These are phyloP conservation scores for Globisporangium lucens DNA, from an alignment of 352 stramenopile species.

Conservation along the genomic window DNA sequence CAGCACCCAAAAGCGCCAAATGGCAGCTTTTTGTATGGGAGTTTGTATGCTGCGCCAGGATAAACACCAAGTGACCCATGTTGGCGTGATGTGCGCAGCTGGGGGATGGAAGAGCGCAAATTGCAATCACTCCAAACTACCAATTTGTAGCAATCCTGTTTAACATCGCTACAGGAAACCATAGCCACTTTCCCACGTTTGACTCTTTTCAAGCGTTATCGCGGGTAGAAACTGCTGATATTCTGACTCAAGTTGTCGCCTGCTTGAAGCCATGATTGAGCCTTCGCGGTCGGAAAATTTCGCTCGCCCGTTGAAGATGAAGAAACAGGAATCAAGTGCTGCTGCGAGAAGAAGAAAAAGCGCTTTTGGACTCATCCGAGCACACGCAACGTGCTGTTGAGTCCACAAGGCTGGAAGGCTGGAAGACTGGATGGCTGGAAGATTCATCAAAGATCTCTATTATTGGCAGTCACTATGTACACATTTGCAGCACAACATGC, in stretches of 20 bases:
- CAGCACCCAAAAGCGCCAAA: background rate
- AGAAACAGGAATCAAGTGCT: conserved; percentile 3
- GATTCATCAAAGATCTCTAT: background rate
- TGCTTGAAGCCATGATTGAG: background rate
- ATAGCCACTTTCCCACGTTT: background rate
- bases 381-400: background rate
- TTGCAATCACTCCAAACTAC: background rate
- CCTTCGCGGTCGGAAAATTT: background rate
- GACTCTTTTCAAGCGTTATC: background rate
- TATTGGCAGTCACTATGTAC: no score
- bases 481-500: no score
- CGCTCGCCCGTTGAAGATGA: conserved; percentile 3
- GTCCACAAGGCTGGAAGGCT: background rate
- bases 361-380: background rate
- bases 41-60: background rate
- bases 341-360: background rate
- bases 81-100: background rate
- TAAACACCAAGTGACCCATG: background rate
- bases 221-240: background rate
- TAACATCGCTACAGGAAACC: background rate
- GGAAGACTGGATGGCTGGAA: no score
- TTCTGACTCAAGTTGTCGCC: background rate
- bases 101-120: background rate
- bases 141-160: background rate
- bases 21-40: background rate